A percentile compares a stretch with the other conserved stretches of the same genome.
phyloP scores from a whole-genome alignment of 495 filamentous ascomycete species.

The Lasiosphaeriaceae sp. region DNA sequence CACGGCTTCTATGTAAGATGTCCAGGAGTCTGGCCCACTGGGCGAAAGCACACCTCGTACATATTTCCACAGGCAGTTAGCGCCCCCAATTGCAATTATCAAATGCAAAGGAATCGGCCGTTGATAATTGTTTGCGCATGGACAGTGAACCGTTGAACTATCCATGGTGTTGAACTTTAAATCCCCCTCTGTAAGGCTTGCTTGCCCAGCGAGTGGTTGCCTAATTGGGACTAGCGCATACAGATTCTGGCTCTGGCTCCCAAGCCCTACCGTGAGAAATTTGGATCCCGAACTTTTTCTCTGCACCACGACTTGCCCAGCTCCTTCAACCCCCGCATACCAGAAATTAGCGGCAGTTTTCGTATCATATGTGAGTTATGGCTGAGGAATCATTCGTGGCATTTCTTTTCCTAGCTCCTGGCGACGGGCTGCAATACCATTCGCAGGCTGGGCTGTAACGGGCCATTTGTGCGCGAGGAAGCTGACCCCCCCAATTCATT shows the following conservation, averaged over 20 bases:
- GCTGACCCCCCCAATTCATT: conserved; percentile 24
- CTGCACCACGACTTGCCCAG: conserved; percentile 22
- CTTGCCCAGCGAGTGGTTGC: no score
- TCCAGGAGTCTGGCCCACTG: no score
- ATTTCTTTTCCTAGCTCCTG: not conserved
- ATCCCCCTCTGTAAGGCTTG: no score
- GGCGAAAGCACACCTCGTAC: no score
- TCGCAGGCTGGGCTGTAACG: conserved; percentile 5
- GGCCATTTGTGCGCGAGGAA: conserved; percentile 20
- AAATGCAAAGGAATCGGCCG: no score
- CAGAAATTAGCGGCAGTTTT: conserved; percentile 22
- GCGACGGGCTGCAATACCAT: not conserved
- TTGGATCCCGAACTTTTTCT: conserved; percentile 30
- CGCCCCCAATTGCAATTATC: no score
- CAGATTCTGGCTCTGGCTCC: conserved; percentile 5
- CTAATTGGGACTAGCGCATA: conserved; percentile 19
- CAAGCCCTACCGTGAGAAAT: conserved; percentile 30
- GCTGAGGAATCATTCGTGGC: not conserved
- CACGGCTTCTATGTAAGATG: no score
- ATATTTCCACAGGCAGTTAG: no score
- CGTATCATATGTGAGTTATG: conserved; percentile 28
- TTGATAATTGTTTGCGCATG: no score
- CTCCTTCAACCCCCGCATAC: conserved; percentile 27
- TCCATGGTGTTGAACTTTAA: no score
- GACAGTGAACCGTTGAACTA: no score